Evolutionary conservation across 441 rosid species (phyloP).

Genomic region (Adansonia rubrostipa): DNA sequence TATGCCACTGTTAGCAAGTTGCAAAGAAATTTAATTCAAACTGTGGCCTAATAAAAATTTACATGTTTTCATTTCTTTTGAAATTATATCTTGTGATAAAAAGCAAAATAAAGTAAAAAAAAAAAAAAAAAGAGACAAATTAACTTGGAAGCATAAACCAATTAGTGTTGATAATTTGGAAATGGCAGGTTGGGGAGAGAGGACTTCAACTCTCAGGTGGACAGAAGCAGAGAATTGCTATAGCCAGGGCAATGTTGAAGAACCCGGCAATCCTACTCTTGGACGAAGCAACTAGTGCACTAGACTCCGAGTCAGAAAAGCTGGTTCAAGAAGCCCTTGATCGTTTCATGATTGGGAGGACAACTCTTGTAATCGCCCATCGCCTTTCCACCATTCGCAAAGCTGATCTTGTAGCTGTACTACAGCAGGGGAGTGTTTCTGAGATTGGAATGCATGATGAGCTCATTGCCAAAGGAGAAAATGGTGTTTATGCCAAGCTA

Average conservation of each 20-base stretch:
- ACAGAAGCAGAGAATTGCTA: slow-evolving; percentile 97
- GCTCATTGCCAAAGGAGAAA: slow-evolving; percentile 87
- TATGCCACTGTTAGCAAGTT: not conserved
- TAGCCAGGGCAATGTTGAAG: slow-evolving; percentile 97
- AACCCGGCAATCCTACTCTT: slow-evolving; percentile 93
- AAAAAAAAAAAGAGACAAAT: not conserved
- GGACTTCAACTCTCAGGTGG: slow-evolving; percentile 98
- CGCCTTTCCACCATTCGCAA: slow-evolving; percentile 97
- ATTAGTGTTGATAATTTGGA: slow-evolving; percentile 14
- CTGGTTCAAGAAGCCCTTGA: slow-evolving; percentile 98
- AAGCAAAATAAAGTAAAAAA: not conserved
- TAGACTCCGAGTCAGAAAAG: slow-evolving; percentile 99
- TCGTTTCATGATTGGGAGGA: slow-evolving; percentile 98
- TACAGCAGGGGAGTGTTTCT: slow-evolving; percentile 92
- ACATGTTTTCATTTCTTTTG: not conserved
- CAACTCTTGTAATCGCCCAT: slow-evolving; percentile 94
- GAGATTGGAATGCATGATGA: slow-evolving; percentile 97
- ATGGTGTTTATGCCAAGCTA: slow-evolving; percentile 87
- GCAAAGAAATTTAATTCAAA: not conserved
- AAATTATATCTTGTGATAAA: not conserved
- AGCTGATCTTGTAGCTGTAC: slow-evolving; percentile 97
- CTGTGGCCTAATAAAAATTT: not conserved
- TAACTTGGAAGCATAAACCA: not conserved
- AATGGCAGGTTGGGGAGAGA: slow-evolving; percentile 97
- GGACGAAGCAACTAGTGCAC: slow-evolving; percentile 98